Conservation (phyloP, 345 rosid genomes). For the Linum lewisii region DNA sequence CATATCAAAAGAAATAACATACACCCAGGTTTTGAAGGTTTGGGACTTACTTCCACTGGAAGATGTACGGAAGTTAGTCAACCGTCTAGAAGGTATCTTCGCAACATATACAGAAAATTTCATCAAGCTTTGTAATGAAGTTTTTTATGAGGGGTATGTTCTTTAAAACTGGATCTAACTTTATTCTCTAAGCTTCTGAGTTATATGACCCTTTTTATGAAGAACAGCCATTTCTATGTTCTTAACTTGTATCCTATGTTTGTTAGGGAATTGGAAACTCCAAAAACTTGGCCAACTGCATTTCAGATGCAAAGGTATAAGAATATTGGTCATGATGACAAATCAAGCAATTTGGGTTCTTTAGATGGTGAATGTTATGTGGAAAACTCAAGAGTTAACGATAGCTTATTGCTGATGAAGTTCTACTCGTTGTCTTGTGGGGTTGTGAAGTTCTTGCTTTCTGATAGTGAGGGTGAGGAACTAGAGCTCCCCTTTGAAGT, state of each 20-base stretch:
- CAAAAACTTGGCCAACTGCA: constrained; percentile 29
- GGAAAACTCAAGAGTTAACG: constrained; percentile 38
- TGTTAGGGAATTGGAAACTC: constrained; percentile 38
- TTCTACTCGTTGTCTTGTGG: constrained; percentile 38
- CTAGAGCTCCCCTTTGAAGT: constrained; percentile 45
- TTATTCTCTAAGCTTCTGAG: background rate
- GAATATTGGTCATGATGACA: constrained; percentile 11
- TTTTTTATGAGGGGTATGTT: constrained; percentile 41
- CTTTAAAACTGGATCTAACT: background rate
- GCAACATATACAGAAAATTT: constrained; percentile 27
- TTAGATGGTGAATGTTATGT: constrained; percentile 17
- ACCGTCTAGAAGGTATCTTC: constrained; percentile 37
- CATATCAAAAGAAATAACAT: constrained; percentile 20
- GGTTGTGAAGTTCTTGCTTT: constrained; percentile 28
- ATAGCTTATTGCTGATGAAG: constrained; percentile 42
- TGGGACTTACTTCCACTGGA: constrained; percentile 45
- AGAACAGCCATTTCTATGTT: no score
- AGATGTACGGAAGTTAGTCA: constrained; percentile 28
- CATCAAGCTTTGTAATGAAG: constrained; percentile 33
- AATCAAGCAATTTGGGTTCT: constrained; percentile 8
- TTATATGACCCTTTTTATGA: no score
- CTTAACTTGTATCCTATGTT: constrained; percentile 5
- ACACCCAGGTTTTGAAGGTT: constrained; percentile 37
- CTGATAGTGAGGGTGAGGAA: constrained; percentile 27
- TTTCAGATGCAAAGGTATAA: constrained; percentile 19